These are phyloP conservation scores for Sungouiozyma intestinalis DNA, from an alignment of 805 yeast species.

Conservation along the genomic window DNA sequence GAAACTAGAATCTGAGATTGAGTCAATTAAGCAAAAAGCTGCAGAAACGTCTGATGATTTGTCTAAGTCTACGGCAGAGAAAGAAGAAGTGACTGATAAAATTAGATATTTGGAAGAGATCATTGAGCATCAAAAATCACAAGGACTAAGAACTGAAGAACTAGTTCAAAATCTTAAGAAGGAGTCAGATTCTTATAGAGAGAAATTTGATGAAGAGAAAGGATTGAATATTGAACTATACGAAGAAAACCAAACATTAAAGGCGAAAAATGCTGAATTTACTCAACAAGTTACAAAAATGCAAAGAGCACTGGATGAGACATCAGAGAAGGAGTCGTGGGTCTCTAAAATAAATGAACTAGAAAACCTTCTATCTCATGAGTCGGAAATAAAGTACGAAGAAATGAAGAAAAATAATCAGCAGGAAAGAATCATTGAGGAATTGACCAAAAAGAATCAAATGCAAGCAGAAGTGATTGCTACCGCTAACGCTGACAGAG, in stretches of 20 bases:
- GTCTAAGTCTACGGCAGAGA: constrained; percentile 15
- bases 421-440: constrained; percentile 44
- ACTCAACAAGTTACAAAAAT: constrained; percentile 34
- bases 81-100: constrained; percentile 13
- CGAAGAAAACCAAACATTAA: constrained; percentile 60
- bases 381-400: constrained; percentile 40
- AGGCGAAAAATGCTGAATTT: constrained; percentile 44
- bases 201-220: constrained; percentile 33
- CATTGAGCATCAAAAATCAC: constrained; percentile 23
- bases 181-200: constrained; percentile 25
- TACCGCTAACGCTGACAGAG: constrained; percentile 49
- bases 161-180: constrained; percentile 30
- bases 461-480: constrained; percentile 41
- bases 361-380: constrained; percentile 39
- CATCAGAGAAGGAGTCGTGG: constrained; percentile 50
- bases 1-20: constrained; percentile 42
- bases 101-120: constrained; percentile 23
- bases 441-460: constrained; percentile 40
- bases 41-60: constrained; percentile 5
- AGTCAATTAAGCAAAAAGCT: constrained; percentile 30
- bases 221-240: constrained; percentile 44
- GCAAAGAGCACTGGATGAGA: constrained; percentile 39
- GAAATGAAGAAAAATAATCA: constrained; percentile 40
- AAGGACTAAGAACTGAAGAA: constrained; percentile 24
- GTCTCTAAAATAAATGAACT: constrained; percentile 42